A percentile compares a stretch with the other conserved stretches of the same genome.
Conservation (phyloP, 345 rosid genomes). For the Camelina laxa region DNA sequence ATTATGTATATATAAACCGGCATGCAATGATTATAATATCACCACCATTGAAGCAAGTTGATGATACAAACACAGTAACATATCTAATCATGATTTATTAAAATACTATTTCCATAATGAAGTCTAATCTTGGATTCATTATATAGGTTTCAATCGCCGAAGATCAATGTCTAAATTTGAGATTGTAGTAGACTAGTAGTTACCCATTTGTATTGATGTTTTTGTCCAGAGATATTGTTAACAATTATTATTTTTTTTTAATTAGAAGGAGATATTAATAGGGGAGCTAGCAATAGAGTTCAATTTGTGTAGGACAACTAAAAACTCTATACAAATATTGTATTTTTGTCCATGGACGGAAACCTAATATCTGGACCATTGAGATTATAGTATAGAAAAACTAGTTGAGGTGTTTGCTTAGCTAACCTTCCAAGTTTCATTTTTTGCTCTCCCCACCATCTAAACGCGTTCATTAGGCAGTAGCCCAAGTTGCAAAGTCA, state of each 20-base stretch:
- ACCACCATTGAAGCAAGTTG: not conserved
- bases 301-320: conserved; percentile 30
- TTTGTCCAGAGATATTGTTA: not conserved
- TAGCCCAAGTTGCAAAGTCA: conserved; percentile 26
- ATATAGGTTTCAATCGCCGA: not conserved
- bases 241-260: no score
- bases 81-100: not conserved
- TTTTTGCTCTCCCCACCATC: not conserved
- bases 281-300: conserved; percentile 6
- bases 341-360: not conserved
- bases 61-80: not conserved
- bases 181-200: not conserved
- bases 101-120: not conserved
- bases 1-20: not conserved
- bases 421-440: conserved; percentile 17
- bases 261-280: not conserved
- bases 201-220: not conserved
- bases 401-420: conserved; percentile 20
- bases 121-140: not conserved
- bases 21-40: not conserved
- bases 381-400: not conserved
- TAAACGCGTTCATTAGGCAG: conserved; percentile 24
- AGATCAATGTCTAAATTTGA: not conserved
- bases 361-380: conserved; percentile 33
- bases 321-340: conserved; percentile 5